Evolutionary conservation across 805 yeast genomes (phyloP).

Genomic region (Ogataea wickerhamii): DNA sequence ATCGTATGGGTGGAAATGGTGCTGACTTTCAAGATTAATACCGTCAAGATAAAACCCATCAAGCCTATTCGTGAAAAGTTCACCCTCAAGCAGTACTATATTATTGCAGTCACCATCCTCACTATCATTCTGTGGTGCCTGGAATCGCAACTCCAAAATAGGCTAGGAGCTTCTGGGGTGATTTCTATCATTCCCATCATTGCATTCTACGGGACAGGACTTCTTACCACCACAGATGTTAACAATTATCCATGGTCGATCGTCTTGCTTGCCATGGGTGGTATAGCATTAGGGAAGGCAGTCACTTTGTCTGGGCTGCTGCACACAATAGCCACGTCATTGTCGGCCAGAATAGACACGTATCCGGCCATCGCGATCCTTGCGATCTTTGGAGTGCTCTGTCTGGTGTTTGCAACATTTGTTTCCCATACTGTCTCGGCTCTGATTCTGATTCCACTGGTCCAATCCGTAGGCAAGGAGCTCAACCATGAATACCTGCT

Average conservation of each 20-base stretch:
- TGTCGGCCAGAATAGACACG: conserved; percentile 39
- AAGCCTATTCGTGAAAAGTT: conserved; percentile 45
- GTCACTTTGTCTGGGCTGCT: conserved; percentile 48
- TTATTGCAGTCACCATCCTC: conserved; percentile 37
- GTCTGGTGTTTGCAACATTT: conserved; percentile 51
- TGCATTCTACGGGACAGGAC: conserved; percentile 48
- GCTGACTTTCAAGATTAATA: conserved; percentile 50
- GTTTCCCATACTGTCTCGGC: conserved; percentile 56
- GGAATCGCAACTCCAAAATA: conserved; percentile 37
- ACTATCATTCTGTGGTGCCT: conserved; percentile 51
- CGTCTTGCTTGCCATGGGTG: conserved; percentile 54
- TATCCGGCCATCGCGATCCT: conserved; percentile 43
- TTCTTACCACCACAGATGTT: conserved; percentile 44
- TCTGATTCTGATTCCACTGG: conserved; percentile 47
- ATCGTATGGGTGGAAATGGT: conserved; percentile 47
- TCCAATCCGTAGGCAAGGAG: conserved; percentile 44
- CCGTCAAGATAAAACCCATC: conserved; percentile 44
- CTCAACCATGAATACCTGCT: conserved; percentile 45
- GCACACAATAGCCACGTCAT: conserved; percentile 42
- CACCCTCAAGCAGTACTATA: conserved; percentile 42
- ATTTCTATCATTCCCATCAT: conserved; percentile 46
- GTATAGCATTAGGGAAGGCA: conserved; percentile 50
- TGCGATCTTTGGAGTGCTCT: conserved; percentile 46
- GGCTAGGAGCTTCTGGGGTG: conserved; percentile 48
- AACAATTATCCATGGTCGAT: conserved; percentile 55